Evolutionary conservation across 805 yeast genomes (phyloP), one percentile per base, ranked within the genome.

Genomic region (Hanseniaspora lindneri): DNA sequence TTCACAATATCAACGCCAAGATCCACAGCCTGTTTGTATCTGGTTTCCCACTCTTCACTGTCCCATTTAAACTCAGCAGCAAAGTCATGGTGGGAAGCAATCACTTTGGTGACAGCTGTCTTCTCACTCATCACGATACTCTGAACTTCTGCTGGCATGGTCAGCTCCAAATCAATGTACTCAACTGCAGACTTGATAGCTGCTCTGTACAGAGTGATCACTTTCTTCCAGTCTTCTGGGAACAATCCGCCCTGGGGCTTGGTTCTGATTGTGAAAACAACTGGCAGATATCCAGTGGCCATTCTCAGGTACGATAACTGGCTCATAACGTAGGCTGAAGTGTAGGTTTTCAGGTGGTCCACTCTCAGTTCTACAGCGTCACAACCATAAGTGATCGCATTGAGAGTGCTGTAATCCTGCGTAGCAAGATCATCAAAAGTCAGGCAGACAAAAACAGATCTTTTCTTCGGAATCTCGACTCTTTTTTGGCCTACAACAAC

Each of bases 351-450:
- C 52, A 87, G 70, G 52, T 76, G 69, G 63, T 85, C 95, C 35
- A 84, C 86, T 54, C 94, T 73, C 37, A 89, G 68, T 60, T 89
- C 96, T 32, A 89, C 79, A 7, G 94, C 95, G 54, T 75, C 74
- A 54, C 80, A 74, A 3, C 96, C 96, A 47, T 74, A 69, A 6
- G 79, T 66, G 28, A 83, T 67, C 10, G 69, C 71, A 13, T 70
- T 73, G 37, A 86, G 65, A 3, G 68, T 60, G 3, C 66, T 68
- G 11, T 39, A 39, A n/a, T 68, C 61, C 14, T 68, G 67, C 2
- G 64, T 62, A 10, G 62, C 62, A 53, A 83, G 65, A 55, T 83
- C 84, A 3, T 76, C 77, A 60, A 69, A 77, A 0, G 89, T 80
- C 59, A 88, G 68, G 41, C 87, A 79, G 44, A 84, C 79, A 60